Evolutionary conservation across 495 filamentous ascomycete species (phyloP).

Genomic region (Hypoxylon perforatum): DNA sequence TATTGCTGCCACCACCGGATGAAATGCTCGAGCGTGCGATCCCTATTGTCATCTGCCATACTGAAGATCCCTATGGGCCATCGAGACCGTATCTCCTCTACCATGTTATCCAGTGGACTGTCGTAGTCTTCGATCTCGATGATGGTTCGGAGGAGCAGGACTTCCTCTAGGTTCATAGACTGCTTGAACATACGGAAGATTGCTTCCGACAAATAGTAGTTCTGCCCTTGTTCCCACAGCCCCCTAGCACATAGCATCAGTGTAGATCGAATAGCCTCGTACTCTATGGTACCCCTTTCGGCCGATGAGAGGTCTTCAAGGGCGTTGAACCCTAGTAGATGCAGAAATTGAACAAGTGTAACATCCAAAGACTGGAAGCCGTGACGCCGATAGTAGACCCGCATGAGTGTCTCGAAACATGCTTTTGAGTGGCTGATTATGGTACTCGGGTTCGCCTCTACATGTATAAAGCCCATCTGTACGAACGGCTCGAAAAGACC

Average conservation of each 20-base stretch:
- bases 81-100: conserved; percentile 17
- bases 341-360: conserved; percentile 23
- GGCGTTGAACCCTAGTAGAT: conserved; percentile 30
- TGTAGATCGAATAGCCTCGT: conserved; percentile 33
- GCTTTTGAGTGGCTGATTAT: conserved; percentile 31
- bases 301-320: conserved; percentile 13
- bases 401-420: conserved; percentile 48
- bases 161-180: conserved; percentile 25
- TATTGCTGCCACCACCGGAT: conserved; percentile 22
- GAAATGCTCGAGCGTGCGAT: conserved; percentile 29
- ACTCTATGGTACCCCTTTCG: conserved; percentile 13
- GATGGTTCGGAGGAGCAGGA: conserved; percentile 10
- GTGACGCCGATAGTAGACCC: conserved; percentile 55
- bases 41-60: conserved; percentile 17
- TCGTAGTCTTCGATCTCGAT: conserved; percentile 32
- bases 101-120: conserved; percentile 18
- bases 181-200: conserved; percentile 28
- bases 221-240: conserved; percentile 34
- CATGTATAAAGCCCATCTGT: conserved; percentile 26
- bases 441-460: conserved; percentile 31
- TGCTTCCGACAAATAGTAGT: conserved; percentile 34
- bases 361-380: conserved; percentile 49
- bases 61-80: conserved; percentile 36
- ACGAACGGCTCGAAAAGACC: conserved; percentile 34
- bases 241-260: conserved; percentile 37